Evolutionary conservation across 352 stramenopile genomes (phyloP).

Genomic region (Globisporangium yorkense): DNA sequence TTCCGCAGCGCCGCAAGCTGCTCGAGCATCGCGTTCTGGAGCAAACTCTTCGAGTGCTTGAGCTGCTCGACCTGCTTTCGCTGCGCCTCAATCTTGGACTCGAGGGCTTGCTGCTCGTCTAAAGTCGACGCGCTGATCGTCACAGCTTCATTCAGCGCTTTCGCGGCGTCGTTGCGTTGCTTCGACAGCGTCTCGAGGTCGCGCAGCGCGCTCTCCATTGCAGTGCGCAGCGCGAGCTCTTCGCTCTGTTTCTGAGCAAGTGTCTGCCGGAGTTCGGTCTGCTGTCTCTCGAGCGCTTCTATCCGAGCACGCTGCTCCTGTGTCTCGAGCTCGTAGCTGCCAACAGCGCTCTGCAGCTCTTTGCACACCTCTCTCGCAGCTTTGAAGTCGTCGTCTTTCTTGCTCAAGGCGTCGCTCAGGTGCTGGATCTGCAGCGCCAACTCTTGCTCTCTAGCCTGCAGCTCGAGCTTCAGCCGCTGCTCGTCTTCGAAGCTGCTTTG

Average conservation of each 20-base stretch:
- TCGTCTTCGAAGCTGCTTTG: slow-evolving; percentile 22
- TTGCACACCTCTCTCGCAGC: slow-evolving; percentile 46
- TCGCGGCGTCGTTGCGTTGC: slow-evolving; percentile 72
- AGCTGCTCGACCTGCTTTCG: slow-evolving; percentile 70
- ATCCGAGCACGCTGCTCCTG: slow-evolving; percentile 19
- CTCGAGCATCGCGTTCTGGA: slow-evolving; percentile 83
- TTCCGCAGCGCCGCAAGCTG: slow-evolving; percentile 71
- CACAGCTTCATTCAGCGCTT: slow-evolving; percentile 81
- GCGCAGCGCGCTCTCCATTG: slow-evolving; percentile 61
- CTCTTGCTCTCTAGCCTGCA: slow-evolving; percentile 27
- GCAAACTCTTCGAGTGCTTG: slow-evolving; percentile 63
- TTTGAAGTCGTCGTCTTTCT: slow-evolving; percentile 40
- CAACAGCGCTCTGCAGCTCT: slow-evolving; percentile 37
- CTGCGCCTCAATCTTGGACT: slow-evolving; percentile 51
- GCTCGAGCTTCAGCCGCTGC: slow-evolving; percentile 25
- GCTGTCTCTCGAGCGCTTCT: slow-evolving; percentile 21
- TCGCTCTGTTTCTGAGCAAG: slow-evolving; percentile 42
- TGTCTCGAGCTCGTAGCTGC: slow-evolving; percentile 26
- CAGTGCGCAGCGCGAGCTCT: slow-evolving; percentile 39
- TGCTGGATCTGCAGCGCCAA: slow-evolving; percentile 30
- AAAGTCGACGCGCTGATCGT: slow-evolving; percentile 76
- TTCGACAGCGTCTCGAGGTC: slow-evolving; percentile 58
- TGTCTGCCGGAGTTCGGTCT: slow-evolving; percentile 28
- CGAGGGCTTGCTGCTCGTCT: slow-evolving; percentile 69
- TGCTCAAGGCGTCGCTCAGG: slow-evolving; percentile 21